Conservation (phyloP, 108 stramenopile species). For the Schizochytrium sp. region DNA sequence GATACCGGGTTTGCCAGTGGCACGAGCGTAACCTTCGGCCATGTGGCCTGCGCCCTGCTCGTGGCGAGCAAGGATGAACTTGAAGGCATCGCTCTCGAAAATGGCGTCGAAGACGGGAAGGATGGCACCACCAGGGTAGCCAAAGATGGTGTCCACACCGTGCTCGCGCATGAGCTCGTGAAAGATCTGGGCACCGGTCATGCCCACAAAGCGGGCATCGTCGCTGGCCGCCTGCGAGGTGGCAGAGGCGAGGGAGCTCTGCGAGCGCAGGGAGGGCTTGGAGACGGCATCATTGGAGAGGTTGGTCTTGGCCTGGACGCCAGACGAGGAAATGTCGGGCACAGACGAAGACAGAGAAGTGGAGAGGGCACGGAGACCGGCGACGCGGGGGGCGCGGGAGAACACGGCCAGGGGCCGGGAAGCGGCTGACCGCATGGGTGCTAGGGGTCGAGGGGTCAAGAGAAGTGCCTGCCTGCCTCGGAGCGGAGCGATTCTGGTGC, state of each 20-base stretch:
- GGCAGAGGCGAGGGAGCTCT: not conserved
- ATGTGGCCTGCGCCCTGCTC: conserved; percentile 85
- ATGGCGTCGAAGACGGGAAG: conserved; percentile 72
- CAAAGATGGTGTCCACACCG: conserved; percentile 85
- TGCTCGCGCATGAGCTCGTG: conserved; percentile 75
- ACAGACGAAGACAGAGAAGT: no score
- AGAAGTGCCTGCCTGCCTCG: no score
- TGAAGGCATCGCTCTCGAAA: conserved; percentile 71
- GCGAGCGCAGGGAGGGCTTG: not conserved
- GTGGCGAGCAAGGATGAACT: conserved; percentile 90
- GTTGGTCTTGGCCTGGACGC: no score
- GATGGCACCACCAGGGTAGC: conserved; percentile 91
- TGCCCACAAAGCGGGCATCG: not conserved
- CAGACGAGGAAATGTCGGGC: no score
- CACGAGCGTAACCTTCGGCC: conserved; percentile 88
- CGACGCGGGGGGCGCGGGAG: no score
- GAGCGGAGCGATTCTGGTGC: no score
- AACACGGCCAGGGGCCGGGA: no score
- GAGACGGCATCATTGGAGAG: no score
- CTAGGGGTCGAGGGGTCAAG: no score
- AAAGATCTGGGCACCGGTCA: conserved; percentile 12
- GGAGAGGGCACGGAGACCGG: no score
- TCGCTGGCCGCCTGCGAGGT: not conserved
- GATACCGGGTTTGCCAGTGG: conserved; percentile 83
- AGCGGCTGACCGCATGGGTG: no score